These are phyloP conservation scores for Suillus lakei DNA, from an alignment of 768 basidiomycete species.

Conservation along the genomic window DNA sequence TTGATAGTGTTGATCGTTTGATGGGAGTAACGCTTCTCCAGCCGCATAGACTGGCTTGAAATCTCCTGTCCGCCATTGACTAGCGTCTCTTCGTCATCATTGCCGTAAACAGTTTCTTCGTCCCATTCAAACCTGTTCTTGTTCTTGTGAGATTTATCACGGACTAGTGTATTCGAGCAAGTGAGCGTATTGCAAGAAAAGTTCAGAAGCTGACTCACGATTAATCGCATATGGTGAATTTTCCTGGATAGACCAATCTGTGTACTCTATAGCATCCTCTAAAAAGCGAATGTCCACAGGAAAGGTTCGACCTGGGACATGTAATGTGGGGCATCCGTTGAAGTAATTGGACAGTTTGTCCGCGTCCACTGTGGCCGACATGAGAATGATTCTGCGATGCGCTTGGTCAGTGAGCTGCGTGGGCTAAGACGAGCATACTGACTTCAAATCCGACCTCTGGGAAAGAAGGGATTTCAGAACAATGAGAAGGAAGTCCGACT, in stretches of 20 bases:
- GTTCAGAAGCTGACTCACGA: slow-evolving; percentile 45
- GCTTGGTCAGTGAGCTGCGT: slow-evolving; percentile 10
- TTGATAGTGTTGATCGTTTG: slow-evolving; percentile 80
- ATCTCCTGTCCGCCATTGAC: slow-evolving; percentile 3
- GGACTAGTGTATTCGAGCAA: slow-evolving; percentile 42
- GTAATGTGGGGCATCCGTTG: slow-evolving; percentile 81
- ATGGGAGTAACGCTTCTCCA: slow-evolving; percentile 82
- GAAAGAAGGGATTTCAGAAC: slow-evolving; percentile 84
- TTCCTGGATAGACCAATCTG: slow-evolving; percentile 79
- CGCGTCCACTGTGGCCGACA: slow-evolving; percentile 96
- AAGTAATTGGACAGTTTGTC: slow-evolving; percentile 90
- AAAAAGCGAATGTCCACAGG: slow-evolving; percentile 86
- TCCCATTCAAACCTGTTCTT: slow-evolving; percentile 78
- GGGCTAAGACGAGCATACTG: slow-evolving; percentile 19
- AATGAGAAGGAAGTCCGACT: slow-evolving; percentile 95
- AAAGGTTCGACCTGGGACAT: slow-evolving; percentile 93
- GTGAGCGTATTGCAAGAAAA: background rate
- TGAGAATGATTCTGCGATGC: slow-evolving; percentile 76
- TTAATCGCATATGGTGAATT: slow-evolving; percentile 80
- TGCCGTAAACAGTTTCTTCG: slow-evolving; percentile 64
- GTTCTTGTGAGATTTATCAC: slow-evolving; percentile 65
- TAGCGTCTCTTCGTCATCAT: slow-evolving; percentile 64
- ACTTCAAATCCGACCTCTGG: slow-evolving; percentile 87
- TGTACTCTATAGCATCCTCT: slow-evolving; percentile 89
- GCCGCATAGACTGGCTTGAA: slow-evolving; percentile 44